These are phyloP conservation scores for Xylaria bambusicola DNA, from an alignment of 495 filamentous ascomycete genomes.

Conservation along the genomic window DNA sequence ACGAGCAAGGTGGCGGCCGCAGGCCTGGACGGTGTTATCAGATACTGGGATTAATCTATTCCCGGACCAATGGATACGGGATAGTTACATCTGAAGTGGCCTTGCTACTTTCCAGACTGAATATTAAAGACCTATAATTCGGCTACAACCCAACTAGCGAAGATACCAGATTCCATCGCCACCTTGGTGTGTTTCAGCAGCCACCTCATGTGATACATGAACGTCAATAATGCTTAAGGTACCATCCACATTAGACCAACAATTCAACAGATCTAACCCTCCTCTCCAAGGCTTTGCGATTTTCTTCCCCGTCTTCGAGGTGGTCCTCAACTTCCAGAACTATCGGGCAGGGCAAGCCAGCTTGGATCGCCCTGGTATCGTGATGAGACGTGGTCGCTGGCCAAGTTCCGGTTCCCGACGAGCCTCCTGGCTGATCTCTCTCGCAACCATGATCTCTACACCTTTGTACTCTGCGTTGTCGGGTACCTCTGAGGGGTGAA, in stretches of 20 bases:
- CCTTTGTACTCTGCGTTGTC: background rate
- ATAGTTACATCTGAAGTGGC: background rate
- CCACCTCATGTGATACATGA: background rate
- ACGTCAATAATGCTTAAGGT: slow-evolving; percentile 7
- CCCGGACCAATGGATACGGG: background rate
- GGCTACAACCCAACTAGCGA: too few relatives aligned
- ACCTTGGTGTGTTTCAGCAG: background rate
- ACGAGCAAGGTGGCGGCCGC: slow-evolving; percentile 90
- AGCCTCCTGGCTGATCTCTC: background rate
- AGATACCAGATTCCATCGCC: background rate
- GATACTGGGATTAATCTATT: slow-evolving; percentile 81
- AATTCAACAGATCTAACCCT: background rate
- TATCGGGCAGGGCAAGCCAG: background rate
- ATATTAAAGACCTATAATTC: background rate
- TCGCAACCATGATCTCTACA: slow-evolving; percentile 6
- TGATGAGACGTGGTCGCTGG: slow-evolving; percentile 9
- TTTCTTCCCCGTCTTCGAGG: background rate
- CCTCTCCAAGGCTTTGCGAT: background rate
- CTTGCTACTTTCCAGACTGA: background rate
- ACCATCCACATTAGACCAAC: background rate
- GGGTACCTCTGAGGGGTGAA: background rate
- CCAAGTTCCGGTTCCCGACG: background rate
- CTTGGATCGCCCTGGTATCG: slow-evolving; percentile 6
- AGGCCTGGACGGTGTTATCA: slow-evolving; percentile 83
- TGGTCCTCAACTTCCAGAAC: background rate